Conservation (phyloP, 768 basidiomycete species). For the Baorangia bicolor region DNA sequence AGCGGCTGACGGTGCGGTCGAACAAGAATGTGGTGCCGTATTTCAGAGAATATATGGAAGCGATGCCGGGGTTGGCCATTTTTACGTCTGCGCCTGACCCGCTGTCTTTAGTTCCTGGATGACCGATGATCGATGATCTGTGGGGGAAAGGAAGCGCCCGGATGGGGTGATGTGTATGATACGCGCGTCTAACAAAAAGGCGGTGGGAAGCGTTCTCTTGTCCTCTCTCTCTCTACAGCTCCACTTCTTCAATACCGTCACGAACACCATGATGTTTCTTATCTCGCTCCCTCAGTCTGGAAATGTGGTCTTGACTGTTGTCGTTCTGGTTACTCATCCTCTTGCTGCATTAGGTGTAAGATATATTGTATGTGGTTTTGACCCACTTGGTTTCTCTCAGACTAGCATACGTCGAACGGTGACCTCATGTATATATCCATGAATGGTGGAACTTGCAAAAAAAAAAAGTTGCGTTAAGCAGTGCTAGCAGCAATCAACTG, state of each 20-base stretch:
- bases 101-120: neutral
- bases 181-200: neutral
- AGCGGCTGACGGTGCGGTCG: slow-evolving; percentile 24
- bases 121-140: neutral
- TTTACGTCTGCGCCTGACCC: slow-evolving; percentile 9
- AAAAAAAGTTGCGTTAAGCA: too few relatives aligned
- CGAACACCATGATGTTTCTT: neutral
- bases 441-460: too few relatives aligned
- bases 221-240: neutral
- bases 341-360: neutral
- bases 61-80: slow-evolving; percentile 21
- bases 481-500: too few relatives aligned
- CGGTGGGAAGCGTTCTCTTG: neutral
- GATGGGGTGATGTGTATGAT: neutral
- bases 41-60: slow-evolving; percentile 23
- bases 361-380: neutral
- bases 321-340: neutral
- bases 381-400: neutral
- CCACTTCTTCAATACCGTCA: neutral
- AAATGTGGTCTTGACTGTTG: neutral
- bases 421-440: neutral
- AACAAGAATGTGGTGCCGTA: slow-evolving; percentile 20
- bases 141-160: neutral
- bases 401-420: neutral
- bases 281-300: neutral